phyloP scores from a whole-genome alignment of 139 green algal species.

The Volvox reticuliferus region DNA sequence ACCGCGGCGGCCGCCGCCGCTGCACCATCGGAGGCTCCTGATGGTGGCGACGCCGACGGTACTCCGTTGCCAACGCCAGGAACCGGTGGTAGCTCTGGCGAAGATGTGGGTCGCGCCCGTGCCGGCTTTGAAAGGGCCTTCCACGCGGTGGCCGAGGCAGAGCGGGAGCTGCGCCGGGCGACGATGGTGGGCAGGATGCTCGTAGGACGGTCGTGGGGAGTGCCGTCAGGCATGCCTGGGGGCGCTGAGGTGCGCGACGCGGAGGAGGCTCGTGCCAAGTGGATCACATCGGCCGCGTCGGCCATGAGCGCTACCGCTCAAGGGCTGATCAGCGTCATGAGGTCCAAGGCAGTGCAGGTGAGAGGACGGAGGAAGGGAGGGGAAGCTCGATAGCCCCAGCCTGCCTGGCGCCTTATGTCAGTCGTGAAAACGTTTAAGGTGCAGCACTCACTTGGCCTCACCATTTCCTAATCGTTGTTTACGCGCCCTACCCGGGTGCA shows the following conservation, averaged over 20 bases:
- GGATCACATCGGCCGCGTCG: neutral
- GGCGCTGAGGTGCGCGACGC: neutral
- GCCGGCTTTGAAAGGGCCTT: neutral
- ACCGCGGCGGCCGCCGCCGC: neutral
- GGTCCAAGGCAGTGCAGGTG: neutral
- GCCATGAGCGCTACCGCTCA: neutral
- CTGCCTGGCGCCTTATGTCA: too few relatives aligned
- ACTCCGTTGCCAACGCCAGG: neutral
- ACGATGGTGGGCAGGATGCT: neutral
- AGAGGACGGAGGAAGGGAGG: neutral
- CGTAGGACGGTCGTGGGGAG: neutral
- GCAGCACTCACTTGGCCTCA: too few relatives aligned
- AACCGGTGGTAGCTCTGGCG: neutral
- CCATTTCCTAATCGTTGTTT: too few relatives aligned
- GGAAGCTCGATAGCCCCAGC: too few relatives aligned
- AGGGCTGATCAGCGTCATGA: neutral
- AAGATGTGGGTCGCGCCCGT: neutral
- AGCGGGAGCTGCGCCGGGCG: slow-evolving; percentile 15
- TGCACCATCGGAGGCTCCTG: neutral
- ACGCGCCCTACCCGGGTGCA: too few relatives aligned
- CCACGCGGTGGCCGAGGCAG: neutral
- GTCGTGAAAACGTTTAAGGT: too few relatives aligned
- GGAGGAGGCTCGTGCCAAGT: neutral
- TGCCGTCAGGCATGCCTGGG: neutral
- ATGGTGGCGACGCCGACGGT: neutral